Conservation (phyloP, 2,329 filamentous ascomycete genomes). For the Tolypocladium endophyticum region DNA sequence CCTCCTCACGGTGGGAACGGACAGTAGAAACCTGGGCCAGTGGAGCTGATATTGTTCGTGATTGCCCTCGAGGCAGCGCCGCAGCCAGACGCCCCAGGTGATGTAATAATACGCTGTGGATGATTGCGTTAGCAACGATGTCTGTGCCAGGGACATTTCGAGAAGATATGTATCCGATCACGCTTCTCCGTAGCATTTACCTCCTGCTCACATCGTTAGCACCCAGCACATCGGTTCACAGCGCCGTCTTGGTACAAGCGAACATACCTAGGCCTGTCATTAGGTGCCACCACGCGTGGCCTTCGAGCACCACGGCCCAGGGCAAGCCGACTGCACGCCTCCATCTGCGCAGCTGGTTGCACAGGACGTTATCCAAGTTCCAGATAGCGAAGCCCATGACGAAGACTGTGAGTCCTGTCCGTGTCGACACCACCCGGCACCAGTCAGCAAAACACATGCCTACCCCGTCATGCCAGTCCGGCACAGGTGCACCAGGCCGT, state of each 20-base stretch:
- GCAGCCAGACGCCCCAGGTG: conserved; percentile 72
- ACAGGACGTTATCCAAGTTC: conserved; percentile 72
- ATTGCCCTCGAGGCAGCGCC: conserved; percentile 61
- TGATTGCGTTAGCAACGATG: conserved; percentile 1
- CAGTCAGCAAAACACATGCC: neutral
- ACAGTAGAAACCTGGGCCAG: conserved; percentile 55
- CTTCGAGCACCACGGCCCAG: conserved; percentile 63
- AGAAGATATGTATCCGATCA: no score
- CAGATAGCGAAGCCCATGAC: conserved; percentile 66
- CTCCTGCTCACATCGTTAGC: neutral
- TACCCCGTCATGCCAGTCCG: neutral
- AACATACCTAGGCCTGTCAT: conserved; percentile 61
- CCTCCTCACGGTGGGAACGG: conserved; percentile 35
- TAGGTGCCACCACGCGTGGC: conserved; percentile 56
- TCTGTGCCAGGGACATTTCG: neutral
- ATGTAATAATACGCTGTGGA: conserved; percentile 68
- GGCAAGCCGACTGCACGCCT: conserved; percentile 61
- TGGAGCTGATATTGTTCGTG: conserved; percentile 61
- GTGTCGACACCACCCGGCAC: conserved; percentile 5
- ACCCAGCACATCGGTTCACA: neutral
- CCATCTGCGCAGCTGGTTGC: conserved; percentile 52
- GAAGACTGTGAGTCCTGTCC: conserved; percentile 47
- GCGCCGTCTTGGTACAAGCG: conserved; percentile 2
- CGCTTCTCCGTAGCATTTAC: neutral
- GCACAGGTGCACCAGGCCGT: neutral